Evolutionary conservation across 108 stramenopile species (phyloP).

Genomic region (Cylindrotheca fusiformis): DNA sequence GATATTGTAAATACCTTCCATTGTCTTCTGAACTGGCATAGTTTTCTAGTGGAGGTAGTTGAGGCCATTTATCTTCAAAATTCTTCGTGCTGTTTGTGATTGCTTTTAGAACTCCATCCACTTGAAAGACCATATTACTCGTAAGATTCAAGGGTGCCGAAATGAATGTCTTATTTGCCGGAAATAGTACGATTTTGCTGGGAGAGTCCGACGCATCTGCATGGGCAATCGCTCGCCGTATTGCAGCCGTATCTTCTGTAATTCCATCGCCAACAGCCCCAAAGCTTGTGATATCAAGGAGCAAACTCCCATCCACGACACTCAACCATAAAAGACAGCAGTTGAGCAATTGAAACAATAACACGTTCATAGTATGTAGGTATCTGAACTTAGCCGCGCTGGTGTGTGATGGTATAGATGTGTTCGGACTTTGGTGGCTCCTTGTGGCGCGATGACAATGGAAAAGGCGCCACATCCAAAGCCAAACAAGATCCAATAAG

Average conservation of each 20-base stretch:
- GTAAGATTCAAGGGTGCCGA: slow-evolving; percentile 35
- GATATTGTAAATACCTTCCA: slow-evolving; percentile 18
- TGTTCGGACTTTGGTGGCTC: too few relatives aligned
- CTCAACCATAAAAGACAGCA: too few relatives aligned
- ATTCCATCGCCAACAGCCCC: slow-evolving; percentile 38
- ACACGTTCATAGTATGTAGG: too few relatives aligned
- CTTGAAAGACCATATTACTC: slow-evolving; percentile 15
- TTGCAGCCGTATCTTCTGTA: slow-evolving; percentile 30
- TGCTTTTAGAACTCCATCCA: slow-evolving; percentile 23
- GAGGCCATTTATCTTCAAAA: slow-evolving; percentile 20
- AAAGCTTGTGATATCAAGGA: slow-evolving; percentile 17
- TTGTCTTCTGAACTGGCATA: slow-evolving; percentile 23
- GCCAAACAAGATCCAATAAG: too few relatives aligned
- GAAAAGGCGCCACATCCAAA: too few relatives aligned
- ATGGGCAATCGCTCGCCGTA: slow-evolving; percentile 15
- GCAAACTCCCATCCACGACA: too few relatives aligned
- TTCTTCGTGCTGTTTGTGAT: slow-evolving; percentile 1
- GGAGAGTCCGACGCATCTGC: too few relatives aligned
- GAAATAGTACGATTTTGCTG: slow-evolving; percentile 13
- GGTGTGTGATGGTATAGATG: too few relatives aligned
- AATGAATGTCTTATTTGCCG: slow-evolving; percentile 7
- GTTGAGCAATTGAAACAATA: too few relatives aligned
- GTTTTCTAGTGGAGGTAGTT: slow-evolving; percentile 22
- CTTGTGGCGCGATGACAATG: too few relatives aligned
- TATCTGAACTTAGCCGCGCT: too few relatives aligned